These are phyloP conservation scores for Hericium coralloides DNA, from an alignment of 768 basidiomycete species.

Conservation along the genomic window DNA sequence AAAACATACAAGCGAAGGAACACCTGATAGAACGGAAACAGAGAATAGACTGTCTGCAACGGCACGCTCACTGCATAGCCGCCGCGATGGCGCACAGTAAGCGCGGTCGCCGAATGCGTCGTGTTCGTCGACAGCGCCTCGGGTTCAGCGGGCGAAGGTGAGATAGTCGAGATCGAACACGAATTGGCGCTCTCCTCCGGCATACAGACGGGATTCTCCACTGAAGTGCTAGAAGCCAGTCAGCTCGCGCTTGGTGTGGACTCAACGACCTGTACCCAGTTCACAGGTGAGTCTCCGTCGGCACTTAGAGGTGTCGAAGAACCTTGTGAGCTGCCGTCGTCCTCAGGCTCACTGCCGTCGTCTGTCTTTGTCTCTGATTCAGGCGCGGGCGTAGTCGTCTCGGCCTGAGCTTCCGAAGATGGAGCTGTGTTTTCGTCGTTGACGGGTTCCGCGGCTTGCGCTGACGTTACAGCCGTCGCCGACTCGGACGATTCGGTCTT, in stretches of 20 bases:
- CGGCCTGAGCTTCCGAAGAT: conserved; percentile 13
- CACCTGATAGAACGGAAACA: neutral
- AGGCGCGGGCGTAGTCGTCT: conserved; percentile 14
- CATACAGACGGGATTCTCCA: too few relatives aligned
- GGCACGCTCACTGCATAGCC: neutral
- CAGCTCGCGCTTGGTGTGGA: neutral
- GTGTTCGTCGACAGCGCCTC: neutral
- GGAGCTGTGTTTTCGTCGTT: conserved; percentile 17
- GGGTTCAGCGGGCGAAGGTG: neutral
- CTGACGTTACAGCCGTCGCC: neutral
- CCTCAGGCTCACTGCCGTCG: neutral
- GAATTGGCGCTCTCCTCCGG: too few relatives aligned
- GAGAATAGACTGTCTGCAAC: neutral
- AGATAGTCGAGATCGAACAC: neutral
- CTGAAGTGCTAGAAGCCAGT: neutral
- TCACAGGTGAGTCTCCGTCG: neutral
- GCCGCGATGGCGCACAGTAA: neutral
- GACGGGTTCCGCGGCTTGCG: conserved; percentile 8
- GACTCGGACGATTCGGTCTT: conserved; percentile 10
- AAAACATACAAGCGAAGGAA: neutral
- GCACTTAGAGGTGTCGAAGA: neutral
- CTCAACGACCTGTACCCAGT: neutral
- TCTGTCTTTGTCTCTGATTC: conserved; percentile 20
- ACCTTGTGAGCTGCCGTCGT: neutral
- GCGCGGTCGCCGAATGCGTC: neutral